phyloP scores from a whole-genome alignment of 306 rosid genomes.

The Canavalia ensiformis region DNA sequence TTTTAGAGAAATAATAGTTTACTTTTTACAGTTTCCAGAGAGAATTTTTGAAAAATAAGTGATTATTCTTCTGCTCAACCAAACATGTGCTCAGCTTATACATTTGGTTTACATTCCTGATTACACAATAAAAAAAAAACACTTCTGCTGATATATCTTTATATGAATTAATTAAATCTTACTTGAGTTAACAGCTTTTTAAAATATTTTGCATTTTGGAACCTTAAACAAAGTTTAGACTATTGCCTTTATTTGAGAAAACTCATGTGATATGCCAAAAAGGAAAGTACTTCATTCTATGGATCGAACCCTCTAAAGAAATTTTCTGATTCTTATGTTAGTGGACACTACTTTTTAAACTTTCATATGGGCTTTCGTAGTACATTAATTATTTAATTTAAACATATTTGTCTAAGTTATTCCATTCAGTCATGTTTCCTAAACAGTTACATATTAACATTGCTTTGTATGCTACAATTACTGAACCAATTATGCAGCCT shows the following conservation, averaged over 20 bases:
- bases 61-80: no score
- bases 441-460: not conserved
- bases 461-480: constrained; percentile 31
- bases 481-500: not conserved
- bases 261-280: not conserved
- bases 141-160: constrained; percentile 10
- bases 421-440: constrained; percentile 11
- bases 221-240: constrained; percentile 18
- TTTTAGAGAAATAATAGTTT: no score
- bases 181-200: not conserved
- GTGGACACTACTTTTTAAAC: not conserved
- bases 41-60: no score
- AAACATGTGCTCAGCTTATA: constrained; percentile 1
- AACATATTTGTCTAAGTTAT: not conserved
- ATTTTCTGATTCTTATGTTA: constrained; percentile 15
- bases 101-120: constrained; percentile 18
- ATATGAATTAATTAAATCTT: not conserved
- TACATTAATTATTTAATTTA: not conserved
- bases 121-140: not conserved
- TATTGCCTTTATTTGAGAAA: constrained; percentile 32
- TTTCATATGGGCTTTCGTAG: not conserved
- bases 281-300: constrained; percentile 1
- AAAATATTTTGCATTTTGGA: not conserved
- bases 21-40: no score
- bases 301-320: not conserved